Evolutionary conservation across 257 asterid genomes (phyloP).

Genomic region (Parsonsia alboflavescens): DNA sequence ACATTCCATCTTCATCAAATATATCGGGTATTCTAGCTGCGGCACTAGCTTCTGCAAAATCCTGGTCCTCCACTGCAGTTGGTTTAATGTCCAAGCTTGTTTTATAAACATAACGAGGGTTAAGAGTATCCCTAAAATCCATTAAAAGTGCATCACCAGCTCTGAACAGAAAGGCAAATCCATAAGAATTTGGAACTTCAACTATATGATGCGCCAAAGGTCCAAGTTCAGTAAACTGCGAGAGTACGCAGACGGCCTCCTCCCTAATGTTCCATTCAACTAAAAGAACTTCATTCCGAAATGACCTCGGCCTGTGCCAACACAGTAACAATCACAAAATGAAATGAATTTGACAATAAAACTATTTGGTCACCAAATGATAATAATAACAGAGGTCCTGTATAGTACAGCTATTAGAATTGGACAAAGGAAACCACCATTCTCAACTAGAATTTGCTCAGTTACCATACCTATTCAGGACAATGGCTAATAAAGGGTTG

Average conservation of each 20-base stretch:
- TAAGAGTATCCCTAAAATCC: constrained; percentile 72
- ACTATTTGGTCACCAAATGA: constrained; percentile 18
- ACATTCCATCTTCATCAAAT: constrained; percentile 84
- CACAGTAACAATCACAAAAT: constrained; percentile 11
- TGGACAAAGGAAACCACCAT: constrained; percentile 13
- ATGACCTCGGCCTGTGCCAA: constrained; percentile 64
- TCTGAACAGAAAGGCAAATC: constrained; percentile 78
- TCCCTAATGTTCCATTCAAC: constrained; percentile 72
- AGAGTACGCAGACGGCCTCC: constrained; percentile 52
- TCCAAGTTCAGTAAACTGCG: constrained; percentile 77
- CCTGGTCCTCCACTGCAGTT: constrained; percentile 50
- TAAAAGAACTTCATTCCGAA: constrained; percentile 73
- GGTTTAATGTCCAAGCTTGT: constrained; percentile 64
- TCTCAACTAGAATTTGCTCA: constrained; percentile 14
- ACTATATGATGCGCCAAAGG: constrained; percentile 79
- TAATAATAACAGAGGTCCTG: constrained; percentile 9
- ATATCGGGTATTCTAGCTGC: constrained; percentile 63
- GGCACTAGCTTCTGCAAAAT: constrained; percentile 34
- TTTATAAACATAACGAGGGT: constrained; percentile 60
- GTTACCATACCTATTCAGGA: constrained; percentile 71
- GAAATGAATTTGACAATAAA: constrained; percentile 4
- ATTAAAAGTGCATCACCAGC: constrained; percentile 83
- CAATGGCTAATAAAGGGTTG: constrained; percentile 77
- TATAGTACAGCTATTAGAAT: constrained; percentile 10
- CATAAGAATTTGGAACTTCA: constrained; percentile 83